Percentiles rank a stretch among this genome's conserved stretches.
Conservation (phyloP, 805 yeast species). For the Ogataea saltuana region DNA sequence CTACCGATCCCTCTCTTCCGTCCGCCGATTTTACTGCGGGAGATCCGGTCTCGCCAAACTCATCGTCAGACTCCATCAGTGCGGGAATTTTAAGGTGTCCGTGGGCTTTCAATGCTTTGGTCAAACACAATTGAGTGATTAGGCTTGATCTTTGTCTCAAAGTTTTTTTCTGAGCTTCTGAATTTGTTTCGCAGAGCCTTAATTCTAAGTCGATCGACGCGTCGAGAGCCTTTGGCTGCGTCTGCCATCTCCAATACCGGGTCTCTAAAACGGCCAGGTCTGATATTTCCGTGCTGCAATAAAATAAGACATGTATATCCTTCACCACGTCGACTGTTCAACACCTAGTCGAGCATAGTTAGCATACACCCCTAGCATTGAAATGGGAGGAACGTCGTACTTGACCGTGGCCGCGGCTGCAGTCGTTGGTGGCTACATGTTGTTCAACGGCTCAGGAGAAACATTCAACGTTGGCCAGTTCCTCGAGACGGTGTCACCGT, state of each 20-base stretch:
- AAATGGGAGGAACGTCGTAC: conserved; percentile 28
- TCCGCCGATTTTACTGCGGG: conserved; percentile 3
- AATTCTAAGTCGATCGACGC: conserved; percentile 6
- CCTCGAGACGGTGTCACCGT: conserved; percentile 83
- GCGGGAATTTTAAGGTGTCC: background rate
- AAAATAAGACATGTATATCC: background rate
- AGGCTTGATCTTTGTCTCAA: no score
- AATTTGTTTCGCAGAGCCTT: background rate
- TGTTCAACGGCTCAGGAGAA: conserved; percentile 92
- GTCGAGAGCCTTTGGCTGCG: background rate
- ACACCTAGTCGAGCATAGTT: background rate
- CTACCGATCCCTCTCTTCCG: conserved; percentile 4
- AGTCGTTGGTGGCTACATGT: conserved; percentile 49
- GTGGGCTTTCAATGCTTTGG: no score
- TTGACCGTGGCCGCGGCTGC: conserved; percentile 32
- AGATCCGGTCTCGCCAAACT: conserved; percentile 2
- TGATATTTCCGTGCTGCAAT: conserved; percentile 4
- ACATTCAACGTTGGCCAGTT: conserved; percentile 89
- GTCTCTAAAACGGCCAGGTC: background rate
- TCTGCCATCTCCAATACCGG: conserved; percentile 1
- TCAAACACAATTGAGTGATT: background rate
- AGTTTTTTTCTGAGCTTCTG: background rate
- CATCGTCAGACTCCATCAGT: conserved; percentile 7
- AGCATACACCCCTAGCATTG: background rate
- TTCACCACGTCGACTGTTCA: background rate